phyloP scores from a whole-genome alignment of 129 eudicot species.

The Ambrosia trifida region DNA sequence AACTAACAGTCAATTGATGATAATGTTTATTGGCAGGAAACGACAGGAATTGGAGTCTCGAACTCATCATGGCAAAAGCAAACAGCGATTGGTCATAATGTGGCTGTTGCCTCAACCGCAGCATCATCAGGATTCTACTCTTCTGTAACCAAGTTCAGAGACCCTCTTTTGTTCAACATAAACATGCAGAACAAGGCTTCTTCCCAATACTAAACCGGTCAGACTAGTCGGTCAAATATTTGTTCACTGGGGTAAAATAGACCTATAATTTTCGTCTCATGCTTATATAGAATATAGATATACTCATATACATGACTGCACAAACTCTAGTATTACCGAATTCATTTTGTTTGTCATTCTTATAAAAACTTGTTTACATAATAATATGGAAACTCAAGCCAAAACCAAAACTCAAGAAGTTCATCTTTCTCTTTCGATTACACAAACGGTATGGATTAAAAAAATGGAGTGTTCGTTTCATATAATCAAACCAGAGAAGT shows the following conservation, averaged over 20 bases:
- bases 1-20: neutral
- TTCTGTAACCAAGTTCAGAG: constrained; percentile 27
- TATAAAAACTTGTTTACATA: neutral
- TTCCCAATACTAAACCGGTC: neutral
- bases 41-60: constrained; percentile 38
- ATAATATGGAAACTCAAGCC: neutral
- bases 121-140: constrained; percentile 99
- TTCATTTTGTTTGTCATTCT: neutral
- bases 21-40: constrained; percentile 42
- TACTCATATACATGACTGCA: neutral
- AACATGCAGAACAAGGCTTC: neutral
- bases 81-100: constrained; percentile 30
- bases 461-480: constrained; percentile 24
- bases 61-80: constrained; percentile 60
- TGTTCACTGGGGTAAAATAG: too few species aligned
- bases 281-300: too few species aligned
- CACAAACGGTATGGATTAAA: constrained; percentile 11
- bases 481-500: constrained; percentile 24
- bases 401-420: neutral
- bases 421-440: constrained; percentile 16
- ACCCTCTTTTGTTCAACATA: constrained; percentile 21
- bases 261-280: too few species aligned
- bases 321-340: neutral
- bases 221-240: too few species aligned
- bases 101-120: constrained; percentile 53